phyloP scores from a whole-genome alignment of 129 eudicot genomes.

The Tagetes patula region DNA sequence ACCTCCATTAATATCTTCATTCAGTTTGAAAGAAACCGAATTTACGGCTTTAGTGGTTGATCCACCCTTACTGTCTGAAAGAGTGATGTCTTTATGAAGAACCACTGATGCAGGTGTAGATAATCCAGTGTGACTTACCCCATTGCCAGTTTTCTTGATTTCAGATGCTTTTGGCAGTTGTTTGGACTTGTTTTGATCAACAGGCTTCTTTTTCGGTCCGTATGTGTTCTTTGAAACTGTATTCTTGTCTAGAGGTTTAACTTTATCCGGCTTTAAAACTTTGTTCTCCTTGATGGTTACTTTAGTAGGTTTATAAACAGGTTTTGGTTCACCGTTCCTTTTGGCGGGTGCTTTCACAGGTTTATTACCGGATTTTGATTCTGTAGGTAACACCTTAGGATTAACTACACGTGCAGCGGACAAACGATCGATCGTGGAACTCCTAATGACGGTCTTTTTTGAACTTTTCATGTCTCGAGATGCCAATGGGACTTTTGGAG shows the following conservation, averaged over 20 bases:
- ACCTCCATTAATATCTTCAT: slow-evolving; percentile 26
- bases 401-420: slow-evolving; percentile 62
- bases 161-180: slow-evolving; percentile 44
- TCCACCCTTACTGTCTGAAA: slow-evolving; percentile 31
- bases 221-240: slow-evolving; percentile 22
- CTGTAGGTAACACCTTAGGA: slow-evolving; percentile 40
- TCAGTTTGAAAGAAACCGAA: slow-evolving; percentile 28
- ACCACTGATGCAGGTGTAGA: slow-evolving; percentile 32
- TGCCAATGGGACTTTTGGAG: slow-evolving; percentile 26
- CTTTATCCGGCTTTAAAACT: slow-evolving; percentile 14
- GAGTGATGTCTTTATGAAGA: slow-evolving; percentile 30
- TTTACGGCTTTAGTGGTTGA: slow-evolving; percentile 25
- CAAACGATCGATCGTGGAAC: slow-evolving; percentile 69
- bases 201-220: slow-evolving; percentile 17
- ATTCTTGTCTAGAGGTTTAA: slow-evolving; percentile 35
- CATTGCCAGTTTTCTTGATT: slow-evolving; percentile 38
- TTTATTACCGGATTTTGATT: slow-evolving; percentile 29
- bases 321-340: slow-evolving; percentile 28
- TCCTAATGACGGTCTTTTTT: slow-evolving; percentile 45
- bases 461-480: slow-evolving; percentile 35
- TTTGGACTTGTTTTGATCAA: slow-evolving; percentile 34
- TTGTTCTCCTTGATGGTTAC: slow-evolving; percentile 26
- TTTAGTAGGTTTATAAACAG: slow-evolving; percentile 22
- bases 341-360: slow-evolving; percentile 37
- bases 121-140: slow-evolving; percentile 7